Percentiles rank a stretch among this genome's conserved stretches.
These are phyloP conservation scores for Nemania serpens DNA, from an alignment of 2,329 filamentous ascomycete species.

Conservation along the genomic window DNA sequence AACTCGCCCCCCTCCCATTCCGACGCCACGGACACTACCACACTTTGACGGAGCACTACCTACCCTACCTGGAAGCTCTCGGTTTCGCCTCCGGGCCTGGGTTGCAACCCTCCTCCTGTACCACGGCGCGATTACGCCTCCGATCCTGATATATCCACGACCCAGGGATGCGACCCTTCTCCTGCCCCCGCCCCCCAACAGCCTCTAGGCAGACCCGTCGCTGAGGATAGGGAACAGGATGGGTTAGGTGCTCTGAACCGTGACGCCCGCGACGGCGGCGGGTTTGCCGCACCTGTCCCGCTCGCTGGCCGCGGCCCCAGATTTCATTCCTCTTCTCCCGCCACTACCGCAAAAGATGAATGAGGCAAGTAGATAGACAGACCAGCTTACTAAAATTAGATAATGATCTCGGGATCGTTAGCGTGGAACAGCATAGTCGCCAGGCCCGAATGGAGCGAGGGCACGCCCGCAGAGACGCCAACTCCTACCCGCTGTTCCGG, in stretches of 20 bases:
- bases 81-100: slow-evolving; percentile 26
- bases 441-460: slow-evolving; percentile 36
- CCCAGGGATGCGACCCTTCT: slow-evolving; percentile 24
- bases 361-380: slow-evolving; percentile 33
- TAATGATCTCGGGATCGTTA: slow-evolving; percentile 35
- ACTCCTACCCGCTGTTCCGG: slow-evolving; percentile 27
- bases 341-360: slow-evolving; percentile 39
- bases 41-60: slow-evolving; percentile 28
- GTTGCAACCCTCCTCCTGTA: slow-evolving; percentile 21
- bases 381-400: slow-evolving; percentile 30
- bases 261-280: slow-evolving; percentile 37
- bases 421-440: slow-evolving; percentile 40
- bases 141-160: slow-evolving; percentile 24
- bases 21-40: slow-evolving; percentile 30
- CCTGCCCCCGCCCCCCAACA: slow-evolving; percentile 30
- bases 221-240: background rate
- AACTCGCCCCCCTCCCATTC: slow-evolving; percentile 9
- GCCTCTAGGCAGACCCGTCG: slow-evolving; percentile 28
- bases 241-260: slow-evolving; percentile 33
- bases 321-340: slow-evolving; percentile 40
- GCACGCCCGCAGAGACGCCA: slow-evolving; percentile 30
- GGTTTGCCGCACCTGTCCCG: slow-evolving; percentile 38
- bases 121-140: slow-evolving; percentile 22
- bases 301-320: slow-evolving; percentile 43
- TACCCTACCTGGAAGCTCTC: slow-evolving; percentile 31